Evolutionary conservation across 805 yeast genomes (phyloP).

Genomic region (Lachancea lanzarotensis): DNA sequence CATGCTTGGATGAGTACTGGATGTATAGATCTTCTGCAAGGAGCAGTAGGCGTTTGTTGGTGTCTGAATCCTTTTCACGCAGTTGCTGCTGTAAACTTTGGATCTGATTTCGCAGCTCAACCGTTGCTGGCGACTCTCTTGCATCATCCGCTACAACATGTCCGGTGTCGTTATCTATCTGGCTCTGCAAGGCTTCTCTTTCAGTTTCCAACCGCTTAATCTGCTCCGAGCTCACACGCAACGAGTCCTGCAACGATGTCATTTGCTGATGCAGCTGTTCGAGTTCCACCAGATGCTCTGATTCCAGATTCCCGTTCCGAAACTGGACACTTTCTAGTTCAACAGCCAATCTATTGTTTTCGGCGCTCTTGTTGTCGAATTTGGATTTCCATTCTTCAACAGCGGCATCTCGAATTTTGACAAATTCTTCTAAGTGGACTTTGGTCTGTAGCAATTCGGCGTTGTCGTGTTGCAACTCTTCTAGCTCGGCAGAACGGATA

Average conservation of each 20-base stretch:
- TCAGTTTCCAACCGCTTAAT: conserved; percentile 23
- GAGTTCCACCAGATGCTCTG: conserved; percentile 34
- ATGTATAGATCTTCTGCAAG: conserved; percentile 64
- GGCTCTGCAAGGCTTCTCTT: conserved; percentile 23
- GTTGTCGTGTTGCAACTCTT: conserved; percentile 30
- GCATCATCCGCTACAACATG: not conserved
- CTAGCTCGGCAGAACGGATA: conserved; percentile 34
- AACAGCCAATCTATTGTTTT: conserved; percentile 16
- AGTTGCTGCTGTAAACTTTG: conserved; percentile 32
- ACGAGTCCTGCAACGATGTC: conserved; percentile 28
- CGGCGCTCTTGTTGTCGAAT: conserved; percentile 14
- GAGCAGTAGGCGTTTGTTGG: conserved; percentile 50
- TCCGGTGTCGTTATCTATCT: conserved; percentile 8
- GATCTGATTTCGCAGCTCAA: conserved; percentile 11
- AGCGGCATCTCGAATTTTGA: conserved; percentile 30
- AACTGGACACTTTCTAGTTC: conserved; percentile 27
- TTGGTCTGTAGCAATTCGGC: conserved; percentile 30
- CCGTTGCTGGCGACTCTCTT: conserved; percentile 7
- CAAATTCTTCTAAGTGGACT: conserved; percentile 22
- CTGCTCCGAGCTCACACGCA: conserved; percentile 27
- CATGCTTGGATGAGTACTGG: conserved; percentile 74
- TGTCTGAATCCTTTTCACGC: conserved; percentile 38
- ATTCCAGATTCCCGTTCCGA: conserved; percentile 25
- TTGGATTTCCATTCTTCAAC: conserved; percentile 23
- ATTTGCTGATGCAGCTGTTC: conserved; percentile 33